Conservation (phyloP, 2,329 filamentous ascomycete genomes). For the Alternaria sp. region DNA sequence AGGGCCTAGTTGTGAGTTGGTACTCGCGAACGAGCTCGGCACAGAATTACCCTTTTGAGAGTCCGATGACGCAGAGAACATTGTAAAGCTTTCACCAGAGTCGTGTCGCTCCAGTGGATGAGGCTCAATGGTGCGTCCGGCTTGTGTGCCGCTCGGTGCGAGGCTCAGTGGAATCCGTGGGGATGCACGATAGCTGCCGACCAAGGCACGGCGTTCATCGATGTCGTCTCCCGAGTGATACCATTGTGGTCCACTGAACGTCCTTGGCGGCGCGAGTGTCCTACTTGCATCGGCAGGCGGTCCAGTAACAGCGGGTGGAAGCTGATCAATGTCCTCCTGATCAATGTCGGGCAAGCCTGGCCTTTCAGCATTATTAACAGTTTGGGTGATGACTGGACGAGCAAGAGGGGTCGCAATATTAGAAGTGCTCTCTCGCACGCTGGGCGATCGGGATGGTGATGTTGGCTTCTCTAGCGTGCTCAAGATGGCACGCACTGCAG, state of each 20-base stretch:
- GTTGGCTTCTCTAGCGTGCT: conserved; percentile 41
- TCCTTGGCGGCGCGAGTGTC: conserved; percentile 15
- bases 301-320: conserved; percentile 45
- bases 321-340: conserved; percentile 43
- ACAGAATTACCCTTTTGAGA: conserved; percentile 61
- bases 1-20: conserved; percentile 31
- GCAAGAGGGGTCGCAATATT: conserved; percentile 64
- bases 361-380: conserved; percentile 6
- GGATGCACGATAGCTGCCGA: conserved; percentile 56
- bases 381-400: conserved; percentile 45
- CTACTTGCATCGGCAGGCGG: conserved; percentile 21
- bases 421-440: conserved; percentile 56
- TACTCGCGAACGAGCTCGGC: conserved; percentile 57
- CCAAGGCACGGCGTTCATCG: conserved; percentile 46
- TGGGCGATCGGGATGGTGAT: conserved; percentile 35
- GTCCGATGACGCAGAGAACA: conserved; percentile 68
- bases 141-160: conserved; percentile 51
- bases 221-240: conserved; percentile 42
- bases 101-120: conserved; percentile 57
- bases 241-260: conserved; percentile 43
- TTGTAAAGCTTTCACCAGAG: conserved; percentile 67
- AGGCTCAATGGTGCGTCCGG: conserved; percentile 42
- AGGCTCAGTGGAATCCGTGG: conserved; percentile 59
- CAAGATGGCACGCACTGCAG: conserved; percentile 42
- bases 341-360: conserved; percentile 44